Conservation (phyloP, 768 basidiomycete genomes). For the Serendipita sp. region DNA sequence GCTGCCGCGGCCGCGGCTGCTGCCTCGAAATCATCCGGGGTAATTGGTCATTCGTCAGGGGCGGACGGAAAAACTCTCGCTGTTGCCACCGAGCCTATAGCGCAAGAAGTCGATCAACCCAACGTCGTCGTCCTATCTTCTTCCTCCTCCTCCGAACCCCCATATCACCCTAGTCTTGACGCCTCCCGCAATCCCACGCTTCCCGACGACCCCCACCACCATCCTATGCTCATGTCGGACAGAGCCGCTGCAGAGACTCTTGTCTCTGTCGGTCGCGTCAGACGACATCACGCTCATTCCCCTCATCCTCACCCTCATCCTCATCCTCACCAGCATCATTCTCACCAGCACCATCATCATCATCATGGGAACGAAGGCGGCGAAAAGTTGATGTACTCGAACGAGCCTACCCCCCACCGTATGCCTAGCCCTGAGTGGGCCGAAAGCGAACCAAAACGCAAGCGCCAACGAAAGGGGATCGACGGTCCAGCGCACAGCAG, state of each 20-base stretch:
- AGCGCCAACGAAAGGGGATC: conserved; percentile 12
- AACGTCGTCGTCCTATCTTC: neutral
- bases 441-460: conserved; percentile 17
- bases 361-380: conserved; percentile 20
- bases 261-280: conserved; percentile 55
- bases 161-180: neutral
- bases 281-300: neutral
- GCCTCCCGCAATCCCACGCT: neutral
- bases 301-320: no score
- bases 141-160: conserved; percentile 6
- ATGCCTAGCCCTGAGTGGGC: conserved; percentile 29
- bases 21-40: conserved; percentile 6
- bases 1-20: conserved; percentile 40
- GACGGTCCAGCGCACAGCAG: neutral
- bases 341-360: neutral
- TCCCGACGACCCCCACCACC: neutral
- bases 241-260: conserved; percentile 82
- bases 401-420: conserved; percentile 30
- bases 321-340: no score
- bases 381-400: conserved; percentile 17
- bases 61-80: conserved; percentile 2
- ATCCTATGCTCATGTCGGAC: conserved; percentile 42
- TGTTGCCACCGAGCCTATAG: neutral
- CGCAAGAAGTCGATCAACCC: conserved; percentile 1
- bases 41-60: conserved; percentile 3